Evolutionary conservation across 495 filamentous ascomycete genomes (phyloP).

Genomic region (Tuber indicum): DNA sequence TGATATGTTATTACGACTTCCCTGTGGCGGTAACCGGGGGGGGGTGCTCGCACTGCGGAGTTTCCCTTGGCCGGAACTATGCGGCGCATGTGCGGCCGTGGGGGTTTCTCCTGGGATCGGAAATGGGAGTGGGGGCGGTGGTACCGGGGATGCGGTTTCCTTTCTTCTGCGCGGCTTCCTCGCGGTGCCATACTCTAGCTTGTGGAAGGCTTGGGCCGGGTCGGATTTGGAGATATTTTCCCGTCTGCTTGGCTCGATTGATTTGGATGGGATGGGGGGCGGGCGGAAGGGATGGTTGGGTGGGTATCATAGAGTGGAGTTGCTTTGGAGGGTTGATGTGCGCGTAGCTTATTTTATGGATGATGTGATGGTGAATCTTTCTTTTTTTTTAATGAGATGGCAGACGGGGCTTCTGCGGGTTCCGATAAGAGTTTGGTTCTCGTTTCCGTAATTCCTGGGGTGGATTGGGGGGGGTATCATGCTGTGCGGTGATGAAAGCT

Average conservation of each 20-base stretch:
- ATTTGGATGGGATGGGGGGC: not conserved
- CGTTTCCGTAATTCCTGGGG: not conserved
- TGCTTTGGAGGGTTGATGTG: too few relatives aligned
- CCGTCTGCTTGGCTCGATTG: not conserved
- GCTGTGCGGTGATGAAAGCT: not conserved
- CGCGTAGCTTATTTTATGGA: too few relatives aligned
- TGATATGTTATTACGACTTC: not conserved
- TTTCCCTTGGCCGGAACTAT: not conserved
- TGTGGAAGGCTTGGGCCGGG: not conserved
- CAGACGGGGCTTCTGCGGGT: not conserved
- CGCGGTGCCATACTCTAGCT: not conserved
- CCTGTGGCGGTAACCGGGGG: too few relatives aligned
- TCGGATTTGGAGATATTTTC: not conserved
- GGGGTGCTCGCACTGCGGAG: not conserved
- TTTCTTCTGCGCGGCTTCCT: not conserved
- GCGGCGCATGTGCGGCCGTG: not conserved
- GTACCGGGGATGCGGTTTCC: not conserved
- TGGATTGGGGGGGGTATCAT: not conserved
- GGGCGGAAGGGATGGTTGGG: not conserved
- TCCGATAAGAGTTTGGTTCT: not conserved
- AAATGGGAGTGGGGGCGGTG: not conserved
- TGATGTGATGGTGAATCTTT: not conserved
- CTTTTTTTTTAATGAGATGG: not conserved
- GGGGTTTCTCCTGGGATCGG: not conserved
- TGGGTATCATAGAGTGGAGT: not conserved